Conservation (phyloP, 2,329 filamentous ascomycete genomes). For the Dothiorella sarmentorum region DNA sequence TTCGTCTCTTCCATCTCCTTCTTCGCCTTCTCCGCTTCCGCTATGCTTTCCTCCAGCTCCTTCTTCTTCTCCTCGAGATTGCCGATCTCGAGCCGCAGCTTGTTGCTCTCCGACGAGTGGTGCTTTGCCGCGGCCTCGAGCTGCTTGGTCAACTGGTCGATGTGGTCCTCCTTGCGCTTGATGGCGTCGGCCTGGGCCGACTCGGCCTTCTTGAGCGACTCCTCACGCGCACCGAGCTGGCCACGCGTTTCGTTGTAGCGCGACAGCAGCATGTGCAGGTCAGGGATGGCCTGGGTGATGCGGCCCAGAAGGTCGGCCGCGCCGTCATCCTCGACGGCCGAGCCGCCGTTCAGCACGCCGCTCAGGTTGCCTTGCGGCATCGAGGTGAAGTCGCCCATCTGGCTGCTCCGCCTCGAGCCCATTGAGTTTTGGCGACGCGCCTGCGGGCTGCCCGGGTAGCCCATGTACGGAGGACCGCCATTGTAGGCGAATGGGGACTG, state of each 20-base stretch:
- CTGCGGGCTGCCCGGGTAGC: slow-evolving; percentile 31
- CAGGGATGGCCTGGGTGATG: slow-evolving; percentile 38
- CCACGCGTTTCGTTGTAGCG: slow-evolving; percentile 51
- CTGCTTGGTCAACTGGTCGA: slow-evolving; percentile 50
- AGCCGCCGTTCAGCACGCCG: slow-evolving; percentile 11
- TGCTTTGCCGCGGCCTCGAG: slow-evolving; percentile 49
- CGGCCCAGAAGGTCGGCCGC: slow-evolving; percentile 37
- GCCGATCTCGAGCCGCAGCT: slow-evolving; percentile 50
- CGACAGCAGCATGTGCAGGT: slow-evolving; percentile 36
- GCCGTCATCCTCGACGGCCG: slow-evolving; percentile 35
- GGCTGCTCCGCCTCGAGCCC: slow-evolving; percentile 27
- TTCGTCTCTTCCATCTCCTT: slow-evolving; percentile 33
- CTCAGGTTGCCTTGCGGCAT: not conserved
- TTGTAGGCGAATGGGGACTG: slow-evolving; percentile 31
- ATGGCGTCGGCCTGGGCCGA: slow-evolving; percentile 50
- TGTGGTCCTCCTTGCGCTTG: slow-evolving; percentile 52
- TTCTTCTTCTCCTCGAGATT: slow-evolving; percentile 52
- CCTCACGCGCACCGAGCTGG: slow-evolving; percentile 49
- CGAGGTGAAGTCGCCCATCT: not conserved
- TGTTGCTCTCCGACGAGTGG: slow-evolving; percentile 49
- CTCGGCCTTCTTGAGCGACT: slow-evolving; percentile 48
- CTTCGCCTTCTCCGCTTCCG: slow-evolving; percentile 44
- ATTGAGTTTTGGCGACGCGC: slow-evolving; percentile 36
- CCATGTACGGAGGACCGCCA: slow-evolving; percentile 31
- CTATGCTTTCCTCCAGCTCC: slow-evolving; percentile 48